phyloP scores from a whole-genome alignment of 257 asterid genomes.

The Solanum infundibuliforme region DNA sequence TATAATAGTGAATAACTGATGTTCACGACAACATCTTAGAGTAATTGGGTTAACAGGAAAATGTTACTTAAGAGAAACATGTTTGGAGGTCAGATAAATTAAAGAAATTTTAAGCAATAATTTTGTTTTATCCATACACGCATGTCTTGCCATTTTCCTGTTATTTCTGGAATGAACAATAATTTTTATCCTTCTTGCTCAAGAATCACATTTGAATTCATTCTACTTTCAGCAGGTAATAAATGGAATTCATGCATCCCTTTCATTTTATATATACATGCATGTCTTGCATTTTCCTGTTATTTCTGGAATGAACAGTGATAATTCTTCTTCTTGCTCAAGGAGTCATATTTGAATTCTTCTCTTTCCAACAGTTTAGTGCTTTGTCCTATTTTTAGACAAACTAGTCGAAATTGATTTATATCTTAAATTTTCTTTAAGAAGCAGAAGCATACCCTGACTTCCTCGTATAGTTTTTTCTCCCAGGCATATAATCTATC shows the following conservation, averaged over 20 bases:
- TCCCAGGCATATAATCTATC: constrained; percentile 91
- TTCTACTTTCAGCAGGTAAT: neutral
- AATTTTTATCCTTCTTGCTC: neutral
- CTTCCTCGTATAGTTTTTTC: constrained; percentile 90
- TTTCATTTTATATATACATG: neutral
- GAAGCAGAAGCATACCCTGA: constrained; percentile 56
- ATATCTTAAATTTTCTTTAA: neutral
- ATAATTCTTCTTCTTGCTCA: neutral
- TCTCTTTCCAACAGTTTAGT: neutral
- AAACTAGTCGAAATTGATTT: neutral
- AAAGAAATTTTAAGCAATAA: neutral
- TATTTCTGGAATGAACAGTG: neutral
- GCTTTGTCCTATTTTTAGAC: neutral
- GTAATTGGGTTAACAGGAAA: neutral
- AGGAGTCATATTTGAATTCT: neutral
- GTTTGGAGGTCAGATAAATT: neutral
- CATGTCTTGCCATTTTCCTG: neutral
- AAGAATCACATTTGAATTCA: neutral
- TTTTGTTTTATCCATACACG: neutral
- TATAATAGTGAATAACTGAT: neutral
- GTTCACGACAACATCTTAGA: neutral
- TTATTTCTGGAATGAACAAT: neutral
- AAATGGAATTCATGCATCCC: neutral
- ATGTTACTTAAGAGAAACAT: neutral
- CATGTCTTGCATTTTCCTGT: neutral